Conservation (phyloP, 75 land plant species). For the Ceratopteris richardii region DNA sequence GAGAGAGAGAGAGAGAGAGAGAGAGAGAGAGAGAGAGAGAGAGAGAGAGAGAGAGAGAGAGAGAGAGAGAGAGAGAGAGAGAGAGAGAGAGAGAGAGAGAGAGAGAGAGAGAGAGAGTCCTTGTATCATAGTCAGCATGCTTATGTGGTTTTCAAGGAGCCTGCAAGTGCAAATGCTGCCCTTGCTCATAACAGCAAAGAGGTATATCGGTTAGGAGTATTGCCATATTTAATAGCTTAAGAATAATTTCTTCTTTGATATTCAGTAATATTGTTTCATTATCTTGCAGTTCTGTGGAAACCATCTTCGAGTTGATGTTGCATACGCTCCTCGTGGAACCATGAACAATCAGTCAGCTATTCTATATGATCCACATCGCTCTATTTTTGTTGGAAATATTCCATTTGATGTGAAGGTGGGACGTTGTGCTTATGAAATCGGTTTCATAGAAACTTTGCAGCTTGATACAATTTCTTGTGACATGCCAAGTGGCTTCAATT, state of each 20-base stretch:
- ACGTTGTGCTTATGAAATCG: too few species aligned
- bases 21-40: background rate
- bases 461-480: too few species aligned
- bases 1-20: background rate
- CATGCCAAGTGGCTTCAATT: too few species aligned
- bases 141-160: constrained; percentile 81
- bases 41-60: too few species aligned
- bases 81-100: too few species aligned
- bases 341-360: constrained; percentile 40
- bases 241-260: too few species aligned
- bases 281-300: constrained; percentile 65
- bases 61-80: too few species aligned
- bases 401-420: constrained; percentile 95
- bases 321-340: constrained; percentile 74
- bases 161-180: constrained; percentile 62
- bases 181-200: constrained; percentile 77
- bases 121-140: constrained; percentile 59
- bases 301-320: constrained; percentile 91
- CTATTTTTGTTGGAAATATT: constrained; percentile 94
- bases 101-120: background rate
- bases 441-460: too few species aligned
- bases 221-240: background rate
- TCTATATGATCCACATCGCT: constrained; percentile 67
- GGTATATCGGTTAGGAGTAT: constrained; percentile 29
- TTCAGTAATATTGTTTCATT: background rate